phyloP scores from a whole-genome alignment of 805 yeast species.

The Ogataea trehalophila region DNA sequence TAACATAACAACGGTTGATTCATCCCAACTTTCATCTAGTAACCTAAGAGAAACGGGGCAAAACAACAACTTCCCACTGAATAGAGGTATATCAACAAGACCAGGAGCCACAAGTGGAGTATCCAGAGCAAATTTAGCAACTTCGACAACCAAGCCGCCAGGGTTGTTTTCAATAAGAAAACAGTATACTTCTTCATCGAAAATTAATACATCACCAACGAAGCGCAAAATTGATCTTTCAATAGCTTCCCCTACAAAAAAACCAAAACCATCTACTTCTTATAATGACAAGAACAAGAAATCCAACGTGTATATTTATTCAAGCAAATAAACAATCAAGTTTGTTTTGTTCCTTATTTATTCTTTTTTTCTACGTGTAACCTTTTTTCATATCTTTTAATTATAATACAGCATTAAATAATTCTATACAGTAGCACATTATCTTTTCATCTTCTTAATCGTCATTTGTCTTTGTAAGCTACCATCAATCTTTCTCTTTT shows the following conservation, averaged over 20 bases:
- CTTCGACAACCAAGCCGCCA: too few species aligned
- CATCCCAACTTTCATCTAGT: constrained; percentile 8
- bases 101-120: background rate
- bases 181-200: too few species aligned
- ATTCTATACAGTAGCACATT: background rate
- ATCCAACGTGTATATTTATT: constrained; percentile 11
- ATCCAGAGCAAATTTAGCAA: background rate
- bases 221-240: constrained; percentile 3
- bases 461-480: constrained; percentile 16
- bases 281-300: constrained; percentile 4
- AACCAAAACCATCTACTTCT: too few species aligned
- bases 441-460: constrained; percentile 5
- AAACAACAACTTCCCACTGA: background rate
- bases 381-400: too few species aligned
- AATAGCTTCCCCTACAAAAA: background rate
- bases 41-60: background rate
- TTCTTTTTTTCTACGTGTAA: too few species aligned
- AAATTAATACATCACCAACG: too few species aligned
- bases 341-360: too few species aligned
- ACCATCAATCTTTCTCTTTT: constrained; percentile 14
- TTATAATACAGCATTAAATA: background rate
- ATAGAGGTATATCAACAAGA: background rate
- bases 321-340: background rate
- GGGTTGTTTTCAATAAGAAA: too few species aligned
- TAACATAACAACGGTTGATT: constrained; percentile 10